Evolutionary conservation across 129 eudicot genomes (phyloP), one percentile per base, ranked within the genome.

Genomic region (Chrysanthemum lavandulifolium): DNA sequence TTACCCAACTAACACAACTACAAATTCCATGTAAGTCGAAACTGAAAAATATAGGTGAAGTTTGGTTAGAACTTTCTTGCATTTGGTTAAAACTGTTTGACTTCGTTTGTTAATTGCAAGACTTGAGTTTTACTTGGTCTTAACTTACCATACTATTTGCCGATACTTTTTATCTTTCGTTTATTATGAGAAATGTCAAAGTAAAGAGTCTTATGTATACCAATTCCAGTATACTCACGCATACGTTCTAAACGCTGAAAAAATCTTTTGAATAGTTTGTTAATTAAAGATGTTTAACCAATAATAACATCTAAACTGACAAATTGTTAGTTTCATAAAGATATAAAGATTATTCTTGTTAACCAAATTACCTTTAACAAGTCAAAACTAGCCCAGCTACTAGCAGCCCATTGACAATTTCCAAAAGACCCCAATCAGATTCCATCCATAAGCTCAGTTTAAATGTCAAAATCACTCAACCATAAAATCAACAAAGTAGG

Each of bases 41-140:
- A 59, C 50, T 68, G 56, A 64, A 56, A 15, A 49, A 65, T 72
- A 29, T 78, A 78, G 78, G 78, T 78, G 55, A 65, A 65, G 61
- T 64, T 72, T 68, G 80, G 75, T 40, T 68, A 29, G 68, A 45
- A 13, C 40, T 74, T 74, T 13, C 10, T 25, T 58, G 61, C 51
- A 12, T 15, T 59, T 68, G 59, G 51, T 68, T 43, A 69, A 67
- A 19, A 68, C n/a, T 49, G 18, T 76, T 48, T 43, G 64, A 67
- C 73, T 75, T 75, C 1, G 1, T 53, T 29, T 31, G 65, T 11
- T n/a, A 5, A 57, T 58, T 43, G 31, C 66, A 71, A 21, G 13
- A 21, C 47, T 27, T 23, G 50, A 11, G 16, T 43, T 49, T 36
- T 36, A 36, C 43, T 36, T 36, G 43, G 8, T 36, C 43, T 36